Conservation (phyloP, 2,329 filamentous ascomycete genomes). For the Calonectria pseudoturangicola region DNA sequence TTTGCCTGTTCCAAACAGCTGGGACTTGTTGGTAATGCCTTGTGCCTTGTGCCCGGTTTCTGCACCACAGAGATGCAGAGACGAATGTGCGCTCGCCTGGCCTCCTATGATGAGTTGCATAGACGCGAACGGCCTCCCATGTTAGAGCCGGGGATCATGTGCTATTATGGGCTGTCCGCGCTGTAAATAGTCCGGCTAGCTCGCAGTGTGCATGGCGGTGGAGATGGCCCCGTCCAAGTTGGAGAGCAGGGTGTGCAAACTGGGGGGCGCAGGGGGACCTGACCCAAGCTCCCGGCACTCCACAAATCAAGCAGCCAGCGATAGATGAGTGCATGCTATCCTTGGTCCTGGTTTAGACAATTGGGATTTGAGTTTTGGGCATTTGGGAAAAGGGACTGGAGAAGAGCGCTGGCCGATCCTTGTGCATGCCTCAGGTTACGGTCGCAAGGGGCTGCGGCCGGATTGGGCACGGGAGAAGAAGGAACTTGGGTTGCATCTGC, state of each 20-base stretch:
- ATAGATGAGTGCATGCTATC: slow-evolving; percentile 27
- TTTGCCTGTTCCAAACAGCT: slow-evolving; percentile 25
- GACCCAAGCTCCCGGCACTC: slow-evolving; percentile 37
- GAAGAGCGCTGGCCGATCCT: slow-evolving; percentile 17
- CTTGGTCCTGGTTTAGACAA: slow-evolving; percentile 24
- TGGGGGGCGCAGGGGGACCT: slow-evolving; percentile 30
- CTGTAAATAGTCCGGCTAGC: slow-evolving; percentile 36
- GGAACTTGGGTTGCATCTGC: slow-evolving; percentile 23
- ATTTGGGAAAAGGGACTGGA: slow-evolving; percentile 13
- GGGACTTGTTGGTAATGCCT: slow-evolving; percentile 23
- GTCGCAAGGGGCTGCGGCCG: slow-evolving; percentile 1
- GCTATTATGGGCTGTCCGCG: slow-evolving; percentile 37
- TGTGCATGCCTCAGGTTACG: slow-evolving; percentile 29
- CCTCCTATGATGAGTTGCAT: slow-evolving; percentile 37
- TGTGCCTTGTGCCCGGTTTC: slow-evolving; percentile 9
- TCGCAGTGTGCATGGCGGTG: slow-evolving; percentile 37
- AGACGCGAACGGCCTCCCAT: slow-evolving; percentile 43
- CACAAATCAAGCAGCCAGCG: slow-evolving; percentile 36
- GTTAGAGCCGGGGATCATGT: slow-evolving; percentile 30
- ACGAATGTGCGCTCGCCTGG: slow-evolving; percentile 27
- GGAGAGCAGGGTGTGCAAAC: slow-evolving; percentile 32
- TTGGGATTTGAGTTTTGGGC: slow-evolving; percentile 20
- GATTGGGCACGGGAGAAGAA: slow-evolving; percentile 9
- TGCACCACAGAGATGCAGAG: slow-evolving; percentile 15
- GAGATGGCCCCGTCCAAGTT: slow-evolving; percentile 18